Evolutionary conservation across 2,329 filamentous ascomycete genomes (phyloP).

Genomic region (Talaromyces funiculosus): DNA sequence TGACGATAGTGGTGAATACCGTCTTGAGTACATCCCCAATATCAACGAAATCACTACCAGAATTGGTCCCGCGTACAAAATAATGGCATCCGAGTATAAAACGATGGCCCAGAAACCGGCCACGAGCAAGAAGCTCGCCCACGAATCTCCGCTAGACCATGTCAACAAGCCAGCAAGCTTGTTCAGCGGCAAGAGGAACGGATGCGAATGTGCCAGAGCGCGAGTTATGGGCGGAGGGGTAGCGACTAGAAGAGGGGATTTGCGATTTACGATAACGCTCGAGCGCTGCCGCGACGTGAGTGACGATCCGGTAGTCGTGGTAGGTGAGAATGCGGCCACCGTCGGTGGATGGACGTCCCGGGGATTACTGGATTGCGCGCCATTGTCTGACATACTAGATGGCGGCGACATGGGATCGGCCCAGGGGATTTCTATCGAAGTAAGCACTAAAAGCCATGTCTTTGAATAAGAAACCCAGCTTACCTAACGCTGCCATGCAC

Average conservation of each 20-base stretch:
- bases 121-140: slow-evolving; percentile 92
- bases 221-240: slow-evolving; percentile 93
- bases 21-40: slow-evolving; percentile 82
- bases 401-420: slow-evolving; percentile 49
- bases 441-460: not conserved
- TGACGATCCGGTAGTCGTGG: slow-evolving; percentile 64
- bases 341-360: slow-evolving; percentile 59
- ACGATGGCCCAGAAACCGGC: slow-evolving; percentile 78
- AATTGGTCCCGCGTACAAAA: slow-evolving; percentile 76
- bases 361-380: slow-evolving; percentile 24
- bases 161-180: slow-evolving; percentile 77
- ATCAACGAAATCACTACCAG: slow-evolving; percentile 75
- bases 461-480: slow-evolving; percentile 6
- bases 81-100: slow-evolving; percentile 78
- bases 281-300: slow-evolving; percentile 71
- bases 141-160: slow-evolving; percentile 90
- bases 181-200: slow-evolving; percentile 85
- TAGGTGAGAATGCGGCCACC: slow-evolving; percentile 82
- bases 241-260: slow-evolving; percentile 84
- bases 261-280: slow-evolving; percentile 93
- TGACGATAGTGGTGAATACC: slow-evolving; percentile 85
- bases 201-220: slow-evolving; percentile 90
- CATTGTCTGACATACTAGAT: slow-evolving; percentile 35
- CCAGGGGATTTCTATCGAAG: slow-evolving; percentile 45
- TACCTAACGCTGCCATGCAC: slow-evolving; percentile 50